These are phyloP conservation scores for Phalaenopsis hybrid DNA, from an alignment of 116 monocot genomes.

Conservation along the genomic window DNA sequence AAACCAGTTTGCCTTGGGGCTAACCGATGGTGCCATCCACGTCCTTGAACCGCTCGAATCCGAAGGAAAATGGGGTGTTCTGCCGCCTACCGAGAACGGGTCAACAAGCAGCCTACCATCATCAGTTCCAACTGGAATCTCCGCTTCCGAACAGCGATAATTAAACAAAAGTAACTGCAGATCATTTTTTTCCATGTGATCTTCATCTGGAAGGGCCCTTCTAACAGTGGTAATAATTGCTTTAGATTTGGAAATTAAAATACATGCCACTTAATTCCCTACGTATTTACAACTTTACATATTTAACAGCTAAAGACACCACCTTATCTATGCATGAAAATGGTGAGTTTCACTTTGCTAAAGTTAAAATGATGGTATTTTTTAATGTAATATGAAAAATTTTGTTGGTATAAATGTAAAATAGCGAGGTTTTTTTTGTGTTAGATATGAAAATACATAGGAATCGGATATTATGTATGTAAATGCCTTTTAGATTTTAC, in stretches of 20 bases:
- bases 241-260: not conserved
- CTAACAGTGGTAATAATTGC: not conserved
- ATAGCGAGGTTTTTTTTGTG: too few species aligned
- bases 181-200: not conserved
- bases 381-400: too few species aligned
- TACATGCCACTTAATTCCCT: too few species aligned
- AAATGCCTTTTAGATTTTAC: not conserved
- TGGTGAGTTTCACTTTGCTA: too few species aligned
- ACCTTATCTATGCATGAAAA: too few species aligned
- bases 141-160: slow-evolving; percentile 26
- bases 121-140: slow-evolving; percentile 17
- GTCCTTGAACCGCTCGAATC: slow-evolving; percentile 78
- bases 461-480: too few species aligned
- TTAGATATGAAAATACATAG: too few species aligned
- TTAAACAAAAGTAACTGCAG: not conserved
- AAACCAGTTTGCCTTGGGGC: slow-evolving; percentile 80
- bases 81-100: slow-evolving; percentile 71
- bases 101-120: slow-evolving; percentile 36
- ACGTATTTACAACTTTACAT: too few species aligned
- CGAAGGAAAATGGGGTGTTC: slow-evolving; percentile 74
- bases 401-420: too few species aligned
- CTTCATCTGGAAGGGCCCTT: not conserved
- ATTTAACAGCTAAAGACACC: too few species aligned
- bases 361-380: too few species aligned
- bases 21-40: slow-evolving; percentile 71